Percentiles rank a stretch among this genome's conserved stretches.
phyloP scores from a whole-genome alignment of 306 rosid genomes.

The Inga leiocalycina region DNA sequence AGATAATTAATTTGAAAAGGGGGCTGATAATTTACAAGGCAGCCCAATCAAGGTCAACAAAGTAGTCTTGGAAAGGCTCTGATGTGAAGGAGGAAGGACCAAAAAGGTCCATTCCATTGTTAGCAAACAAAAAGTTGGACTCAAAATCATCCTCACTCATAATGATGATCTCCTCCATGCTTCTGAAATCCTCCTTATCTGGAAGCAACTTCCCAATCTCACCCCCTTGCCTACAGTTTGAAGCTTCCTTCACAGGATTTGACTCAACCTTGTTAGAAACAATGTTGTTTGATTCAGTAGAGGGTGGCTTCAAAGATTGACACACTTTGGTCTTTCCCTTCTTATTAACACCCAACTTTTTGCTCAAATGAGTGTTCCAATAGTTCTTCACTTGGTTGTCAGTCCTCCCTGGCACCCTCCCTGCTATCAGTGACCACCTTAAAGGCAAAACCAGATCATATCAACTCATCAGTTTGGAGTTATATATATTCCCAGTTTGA shows the following conservation, averaged over 20 bases:
- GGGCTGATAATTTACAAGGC: constrained; percentile 18
- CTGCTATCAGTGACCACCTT: constrained; percentile 76
- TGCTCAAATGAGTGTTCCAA: constrained; percentile 70
- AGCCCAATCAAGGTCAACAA: constrained; percentile 33
- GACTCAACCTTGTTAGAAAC: neutral
- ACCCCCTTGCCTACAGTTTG: neutral
- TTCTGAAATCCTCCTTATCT: neutral
- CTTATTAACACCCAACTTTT: constrained; percentile 43
- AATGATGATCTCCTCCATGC: constrained; percentile 19
- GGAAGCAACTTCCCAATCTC: neutral
- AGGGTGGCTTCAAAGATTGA: neutral
- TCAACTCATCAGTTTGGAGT: neutral
- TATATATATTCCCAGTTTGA: neutral
- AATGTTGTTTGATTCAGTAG: neutral
- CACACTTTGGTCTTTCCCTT: constrained; percentile 34
- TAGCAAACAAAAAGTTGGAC: constrained; percentile 31
- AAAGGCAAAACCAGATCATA: neutral
- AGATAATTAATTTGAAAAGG: neutral
- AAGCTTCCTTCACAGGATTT: neutral
- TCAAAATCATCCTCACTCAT: constrained; percentile 18
- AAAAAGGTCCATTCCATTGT: constrained; percentile 3
- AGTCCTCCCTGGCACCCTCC: constrained; percentile 76
- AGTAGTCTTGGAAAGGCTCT: constrained; percentile 34
- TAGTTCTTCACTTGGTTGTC: constrained; percentile 75
- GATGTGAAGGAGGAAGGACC: neutral